Evolutionary conservation across 768 basidiomycete species (phyloP).

Genomic region (Mycena indigotica): DNA sequence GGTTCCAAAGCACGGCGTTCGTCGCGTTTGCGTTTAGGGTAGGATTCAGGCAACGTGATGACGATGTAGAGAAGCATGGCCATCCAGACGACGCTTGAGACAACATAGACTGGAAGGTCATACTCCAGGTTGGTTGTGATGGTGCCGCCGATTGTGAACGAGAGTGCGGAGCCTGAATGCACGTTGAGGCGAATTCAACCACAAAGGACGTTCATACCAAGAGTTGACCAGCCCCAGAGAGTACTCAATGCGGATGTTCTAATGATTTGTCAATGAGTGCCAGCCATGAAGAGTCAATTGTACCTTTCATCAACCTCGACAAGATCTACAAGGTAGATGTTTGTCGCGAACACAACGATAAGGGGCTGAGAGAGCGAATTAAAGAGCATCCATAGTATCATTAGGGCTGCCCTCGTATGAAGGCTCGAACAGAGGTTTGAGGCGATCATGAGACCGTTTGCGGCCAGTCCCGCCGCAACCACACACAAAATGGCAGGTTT

Average conservation of each 20-base stretch:
- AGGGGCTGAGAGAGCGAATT: conserved; percentile 12
- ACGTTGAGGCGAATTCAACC: background rate
- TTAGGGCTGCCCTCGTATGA: background rate
- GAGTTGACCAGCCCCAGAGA: conserved; percentile 15
- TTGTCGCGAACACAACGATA: conserved; percentile 9
- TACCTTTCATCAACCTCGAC: conserved; percentile 12
- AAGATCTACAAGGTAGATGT: conserved; percentile 15
- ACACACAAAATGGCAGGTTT: conserved; percentile 13
- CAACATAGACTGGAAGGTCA: conserved; percentile 8
- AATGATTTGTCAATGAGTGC: background rate
- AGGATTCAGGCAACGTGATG: conserved; percentile 12
- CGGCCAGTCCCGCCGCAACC: conserved; percentile 9
- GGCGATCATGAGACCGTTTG: conserved; percentile 9
- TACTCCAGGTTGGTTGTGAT: conserved; percentile 5
- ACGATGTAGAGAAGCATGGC: background rate
- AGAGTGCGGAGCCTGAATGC: conserved; percentile 6
- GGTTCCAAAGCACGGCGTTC: too few relatives aligned
- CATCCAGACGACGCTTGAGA: conserved; percentile 7
- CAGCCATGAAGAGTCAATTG: background rate
- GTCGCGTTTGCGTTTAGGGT: conserved; percentile 17
- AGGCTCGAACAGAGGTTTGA: background rate
- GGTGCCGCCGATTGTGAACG: conserved; percentile 14
- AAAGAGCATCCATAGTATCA: conserved; percentile 11
- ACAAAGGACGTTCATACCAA: background rate
- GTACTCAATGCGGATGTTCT: conserved; percentile 12